Evolutionary conservation across 2,329 filamentous ascomycete species (phyloP), one percentile per base, ranked within the genome.

Genomic region (Fusarium avenaceum): DNA sequence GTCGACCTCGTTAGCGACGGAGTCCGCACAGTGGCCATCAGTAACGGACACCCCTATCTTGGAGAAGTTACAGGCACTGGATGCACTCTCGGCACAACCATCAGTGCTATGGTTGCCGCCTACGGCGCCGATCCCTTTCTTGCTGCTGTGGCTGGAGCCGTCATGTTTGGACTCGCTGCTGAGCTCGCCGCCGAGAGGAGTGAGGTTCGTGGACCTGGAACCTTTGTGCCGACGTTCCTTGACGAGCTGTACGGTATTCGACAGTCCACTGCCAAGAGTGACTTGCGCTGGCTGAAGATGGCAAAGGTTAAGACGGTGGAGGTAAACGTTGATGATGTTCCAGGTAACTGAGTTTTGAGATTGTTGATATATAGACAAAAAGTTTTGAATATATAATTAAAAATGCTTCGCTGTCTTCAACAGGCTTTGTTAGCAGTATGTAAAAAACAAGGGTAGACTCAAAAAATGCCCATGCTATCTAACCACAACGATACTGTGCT

Each of bases 171-270:
- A 76, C 80, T 88, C 22, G 88, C 89, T 2, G 92, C 93, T 0
- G 90, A 95, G 80, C 80, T 81, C 50, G 88, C 89, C 1, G 92
- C 92, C 0, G 86, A 87, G 73, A 82, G 88, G 52, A 60, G 81
- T 0, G 85, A 89, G 65, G 92, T 96, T 4, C 84, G 83, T 60
- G 95, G 95, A 0, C 94, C 95, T 0, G 95, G 95, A 0, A 93
- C 89, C 1, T 97, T 97, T 81, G 89, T 96, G 14, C 91, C 93
- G 0, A 90, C 90, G 0, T 94, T 97, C 74, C 81, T 97, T 42
- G 95, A 98, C 72, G 91, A 87, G 79, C 73, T 90, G 66, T 85
- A 84, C 70, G 76, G 76, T 24, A 72, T 88, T 19, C 78, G 87
- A 55, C 81, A 80, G 67, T 81, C 82, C 32, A 86, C 86, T 4